These are phyloP conservation scores for Neurospora crassa DNA, from an alignment of 2,329 filamentous ascomycete genomes.

Conservation along the genomic window DNA sequence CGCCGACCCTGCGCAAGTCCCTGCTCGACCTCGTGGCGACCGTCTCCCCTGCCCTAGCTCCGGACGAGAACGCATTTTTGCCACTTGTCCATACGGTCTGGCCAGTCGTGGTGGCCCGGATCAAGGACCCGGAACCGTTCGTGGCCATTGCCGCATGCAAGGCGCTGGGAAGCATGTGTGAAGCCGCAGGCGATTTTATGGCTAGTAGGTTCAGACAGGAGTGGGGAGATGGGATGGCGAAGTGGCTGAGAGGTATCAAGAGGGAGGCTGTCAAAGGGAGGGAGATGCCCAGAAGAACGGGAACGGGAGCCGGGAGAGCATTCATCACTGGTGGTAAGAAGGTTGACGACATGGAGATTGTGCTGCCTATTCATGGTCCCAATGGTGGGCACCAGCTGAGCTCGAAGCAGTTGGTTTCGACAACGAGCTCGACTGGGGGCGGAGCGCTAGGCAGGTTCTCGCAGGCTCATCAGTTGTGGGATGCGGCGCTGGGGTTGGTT, in stretches of 20 bases:
- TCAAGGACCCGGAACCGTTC: conserved; percentile 58
- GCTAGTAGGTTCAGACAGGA: conserved; percentile 62
- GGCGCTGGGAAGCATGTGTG: conserved; percentile 59
- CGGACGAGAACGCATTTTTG: conserved; percentile 73
- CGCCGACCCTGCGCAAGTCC: conserved; percentile 66
- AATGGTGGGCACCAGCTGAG: background rate
- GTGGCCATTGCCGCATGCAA: conserved; percentile 62
- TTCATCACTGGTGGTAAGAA: background rate
- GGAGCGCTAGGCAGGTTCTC: conserved; percentile 47
- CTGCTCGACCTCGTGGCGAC: conserved; percentile 69
- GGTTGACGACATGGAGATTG: conserved; percentile 6
- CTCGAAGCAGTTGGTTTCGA: background rate
- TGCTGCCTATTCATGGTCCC: conserved; percentile 8
- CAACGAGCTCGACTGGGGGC: conserved; percentile 10
- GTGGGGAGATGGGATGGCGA: conserved; percentile 45
- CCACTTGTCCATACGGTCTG: conserved; percentile 86
- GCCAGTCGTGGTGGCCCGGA: conserved; percentile 65
- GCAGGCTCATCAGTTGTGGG: conserved; percentile 55
- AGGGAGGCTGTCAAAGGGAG: conserved; percentile 24
- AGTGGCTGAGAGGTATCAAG: conserved; percentile 38
- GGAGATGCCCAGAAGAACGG: conserved; percentile 5
- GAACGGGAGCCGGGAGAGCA: background rate
- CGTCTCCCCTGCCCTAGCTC: conserved; percentile 60
- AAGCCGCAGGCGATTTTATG: conserved; percentile 72
- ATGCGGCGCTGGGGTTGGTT: conserved; percentile 49